Percentiles rank a stretch among this genome's conserved stretches.
Evolutionary conservation across 805 yeast species (phyloP).

Genomic region (Diddensiella santjacobensis): DNA sequence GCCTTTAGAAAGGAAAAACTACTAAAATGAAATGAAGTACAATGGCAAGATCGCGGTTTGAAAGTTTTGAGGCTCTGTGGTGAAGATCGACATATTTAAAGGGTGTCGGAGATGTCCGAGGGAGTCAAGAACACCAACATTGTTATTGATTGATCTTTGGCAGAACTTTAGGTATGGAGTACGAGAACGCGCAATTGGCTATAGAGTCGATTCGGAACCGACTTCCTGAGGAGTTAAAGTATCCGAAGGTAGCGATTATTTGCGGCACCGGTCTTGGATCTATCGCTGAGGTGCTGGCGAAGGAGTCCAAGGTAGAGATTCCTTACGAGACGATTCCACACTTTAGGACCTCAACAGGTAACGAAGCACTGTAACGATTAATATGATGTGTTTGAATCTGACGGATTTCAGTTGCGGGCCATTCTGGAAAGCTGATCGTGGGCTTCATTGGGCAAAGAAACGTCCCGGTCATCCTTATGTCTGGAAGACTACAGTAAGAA

Average conservation of each 20-base stretch:
- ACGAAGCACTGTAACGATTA: not conserved
- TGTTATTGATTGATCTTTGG: too few species aligned
- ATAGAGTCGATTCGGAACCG: slow-evolving; percentile 17
- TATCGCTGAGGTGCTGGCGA: slow-evolving; percentile 53
- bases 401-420: slow-evolving; percentile 63
- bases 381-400: too few species aligned
- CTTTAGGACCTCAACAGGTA: slow-evolving; percentile 63
- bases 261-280: slow-evolving; percentile 97
- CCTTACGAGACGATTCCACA: slow-evolving; percentile 73
- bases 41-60: too few species aligned
- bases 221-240: slow-evolving; percentile 21
- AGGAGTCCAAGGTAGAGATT: slow-evolving; percentile 42
- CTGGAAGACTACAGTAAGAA: slow-evolving; percentile 72
- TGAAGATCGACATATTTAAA: too few species aligned
- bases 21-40: too few species aligned
- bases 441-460: slow-evolving; percentile 66
- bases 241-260: slow-evolving; percentile 70
- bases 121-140: too few species aligned
- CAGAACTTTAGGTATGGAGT: too few species aligned
- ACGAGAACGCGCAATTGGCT: slow-evolving; percentile 10
- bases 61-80: too few species aligned
- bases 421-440: slow-evolving; percentile 74
- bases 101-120: too few species aligned
- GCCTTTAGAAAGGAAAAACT: too few species aligned
- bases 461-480: slow-evolving; percentile 87